A percentile compares a stretch with the other conserved stretches of the same genome.
phyloP scores from a whole-genome alignment of 139 green algal species.

The Yamagishiella unicocca region DNA sequence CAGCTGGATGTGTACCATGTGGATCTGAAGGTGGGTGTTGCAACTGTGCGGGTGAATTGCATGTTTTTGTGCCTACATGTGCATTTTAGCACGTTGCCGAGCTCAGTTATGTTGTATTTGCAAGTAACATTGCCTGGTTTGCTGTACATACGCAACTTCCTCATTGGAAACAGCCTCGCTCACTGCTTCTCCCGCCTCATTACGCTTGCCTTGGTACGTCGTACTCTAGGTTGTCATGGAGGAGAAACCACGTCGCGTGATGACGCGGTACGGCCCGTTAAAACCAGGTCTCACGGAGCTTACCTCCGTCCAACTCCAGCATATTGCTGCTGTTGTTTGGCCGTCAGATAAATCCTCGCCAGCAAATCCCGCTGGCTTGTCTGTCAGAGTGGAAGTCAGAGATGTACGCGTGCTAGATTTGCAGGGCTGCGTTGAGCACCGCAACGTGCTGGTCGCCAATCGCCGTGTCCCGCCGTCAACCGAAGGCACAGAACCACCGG shows the following conservation, averaged over 20 bases:
- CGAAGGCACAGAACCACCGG: background rate
- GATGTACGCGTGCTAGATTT: constrained; percentile 20
- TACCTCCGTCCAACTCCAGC: background rate
- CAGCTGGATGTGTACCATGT: background rate
- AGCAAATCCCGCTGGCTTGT: background rate
- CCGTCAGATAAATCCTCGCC: background rate
- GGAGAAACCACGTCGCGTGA: constrained; percentile 25
- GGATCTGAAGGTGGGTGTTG: background rate
- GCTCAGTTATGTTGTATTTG: too few species aligned
- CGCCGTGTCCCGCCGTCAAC: background rate
- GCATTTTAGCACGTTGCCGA: too few species aligned
- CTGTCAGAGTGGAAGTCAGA: background rate
- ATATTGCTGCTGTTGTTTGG: background rate
- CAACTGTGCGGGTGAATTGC: too few species aligned
- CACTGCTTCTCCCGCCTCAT: too few species aligned
- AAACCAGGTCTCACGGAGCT: constrained; percentile 46
- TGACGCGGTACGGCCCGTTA: background rate
- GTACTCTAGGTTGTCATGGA: constrained; percentile 53
- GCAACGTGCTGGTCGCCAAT: constrained; percentile 47
- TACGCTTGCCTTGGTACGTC: background rate
- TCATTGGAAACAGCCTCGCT: too few species aligned
- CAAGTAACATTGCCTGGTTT: too few species aligned
- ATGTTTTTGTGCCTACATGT: too few species aligned
- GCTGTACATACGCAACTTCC: too few species aligned
- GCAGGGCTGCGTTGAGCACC: constrained; percentile 57